A percentile compares a stretch with the other conserved stretches of the same genome.
phyloP scores from a whole-genome alignment of 495 filamentous ascomycete genomes.

The Acidomyces sp. region DNA sequence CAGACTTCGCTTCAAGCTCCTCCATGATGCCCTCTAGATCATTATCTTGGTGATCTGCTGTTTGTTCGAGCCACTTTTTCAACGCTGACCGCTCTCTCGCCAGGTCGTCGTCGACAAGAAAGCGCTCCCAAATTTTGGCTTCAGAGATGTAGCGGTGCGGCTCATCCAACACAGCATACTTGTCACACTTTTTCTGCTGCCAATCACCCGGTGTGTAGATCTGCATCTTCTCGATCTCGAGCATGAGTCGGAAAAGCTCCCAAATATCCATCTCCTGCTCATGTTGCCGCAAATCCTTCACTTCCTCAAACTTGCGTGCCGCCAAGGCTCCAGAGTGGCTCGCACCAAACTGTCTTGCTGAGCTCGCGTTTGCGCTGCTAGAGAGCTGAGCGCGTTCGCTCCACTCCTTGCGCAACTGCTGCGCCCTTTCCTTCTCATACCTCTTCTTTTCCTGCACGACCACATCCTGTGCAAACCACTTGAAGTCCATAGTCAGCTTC shows the following conservation, averaged over 20 bases:
- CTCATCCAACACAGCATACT: conserved; percentile 35
- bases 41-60: conserved; percentile 46
- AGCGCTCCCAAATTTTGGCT: conserved; percentile 49
- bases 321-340: neutral
- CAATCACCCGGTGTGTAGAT: conserved; percentile 20
- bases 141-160: conserved; percentile 46
- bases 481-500: conserved; percentile 13
- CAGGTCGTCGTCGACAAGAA: conserved; percentile 50
- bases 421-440: conserved; percentile 24
- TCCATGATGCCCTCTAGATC: conserved; percentile 65
- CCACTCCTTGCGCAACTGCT: conserved; percentile 23
- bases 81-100: conserved; percentile 63
- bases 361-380: neutral
- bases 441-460: conserved; percentile 27
- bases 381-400: conserved; percentile 5
- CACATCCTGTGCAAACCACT: conserved; percentile 21
- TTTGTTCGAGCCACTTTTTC: conserved; percentile 70
- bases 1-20: conserved; percentile 47
- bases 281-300: conserved; percentile 47
- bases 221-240: conserved; percentile 31
- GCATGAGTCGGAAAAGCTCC: conserved; percentile 60
- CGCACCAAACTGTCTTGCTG: neutral
- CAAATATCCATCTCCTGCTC: conserved; percentile 73
- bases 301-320: conserved; percentile 10
- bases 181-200: conserved; percentile 30